Percentiles rank a stretch among this genome's conserved stretches.
Conservation (phyloP, 1,284 basidiomycete genomes). For the Naganishia sp. region DNA sequence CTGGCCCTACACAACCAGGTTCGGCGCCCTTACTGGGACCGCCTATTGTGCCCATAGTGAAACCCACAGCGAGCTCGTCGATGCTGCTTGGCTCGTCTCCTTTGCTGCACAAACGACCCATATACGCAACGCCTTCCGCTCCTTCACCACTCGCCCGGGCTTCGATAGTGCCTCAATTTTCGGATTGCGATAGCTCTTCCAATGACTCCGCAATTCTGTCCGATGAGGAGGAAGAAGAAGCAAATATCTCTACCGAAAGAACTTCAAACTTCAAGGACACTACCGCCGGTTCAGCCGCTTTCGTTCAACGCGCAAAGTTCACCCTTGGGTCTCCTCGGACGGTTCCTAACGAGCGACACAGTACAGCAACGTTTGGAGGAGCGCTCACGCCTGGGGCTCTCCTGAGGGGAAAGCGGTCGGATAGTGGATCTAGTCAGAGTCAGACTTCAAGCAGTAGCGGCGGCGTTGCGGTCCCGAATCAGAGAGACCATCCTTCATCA, state of each 20-base stretch:
- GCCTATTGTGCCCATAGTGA: slow-evolving; percentile 9
- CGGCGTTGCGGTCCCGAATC: slow-evolving; percentile 11
- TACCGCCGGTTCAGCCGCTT: not conserved
- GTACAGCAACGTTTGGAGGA: slow-evolving; percentile 1
- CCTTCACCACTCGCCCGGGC: slow-evolving; percentile 30
- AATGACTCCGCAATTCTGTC: slow-evolving; percentile 14
- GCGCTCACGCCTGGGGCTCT: slow-evolving; percentile 18
- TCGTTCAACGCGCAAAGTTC: not conserved
- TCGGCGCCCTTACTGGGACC: not conserved
- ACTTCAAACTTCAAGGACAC: slow-evolving; percentile 22
- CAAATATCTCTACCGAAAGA: not conserved
- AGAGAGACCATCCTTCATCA: not conserved
- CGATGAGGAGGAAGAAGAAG: slow-evolving; percentile 33
- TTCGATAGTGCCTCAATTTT: slow-evolving; percentile 32
- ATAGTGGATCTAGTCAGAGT: slow-evolving; percentile 16
- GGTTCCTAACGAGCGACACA: not conserved
- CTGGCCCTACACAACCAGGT: not conserved
- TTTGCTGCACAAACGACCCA: slow-evolving; percentile 14
- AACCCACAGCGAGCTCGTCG: not conserved
- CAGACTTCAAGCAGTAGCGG: slow-evolving; percentile 5
- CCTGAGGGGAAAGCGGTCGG: slow-evolving; percentile 5
- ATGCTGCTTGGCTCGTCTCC: slow-evolving; percentile 5
- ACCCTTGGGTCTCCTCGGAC: slow-evolving; percentile 11
- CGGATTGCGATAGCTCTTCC: slow-evolving; percentile 10
- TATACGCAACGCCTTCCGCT: slow-evolving; percentile 16